A percentile compares a stretch with the other conserved stretches of the same genome.
phyloP scores from a whole-genome alignment of 192 early-diverging fungal species.

The Backusella mclennaniae region DNA sequence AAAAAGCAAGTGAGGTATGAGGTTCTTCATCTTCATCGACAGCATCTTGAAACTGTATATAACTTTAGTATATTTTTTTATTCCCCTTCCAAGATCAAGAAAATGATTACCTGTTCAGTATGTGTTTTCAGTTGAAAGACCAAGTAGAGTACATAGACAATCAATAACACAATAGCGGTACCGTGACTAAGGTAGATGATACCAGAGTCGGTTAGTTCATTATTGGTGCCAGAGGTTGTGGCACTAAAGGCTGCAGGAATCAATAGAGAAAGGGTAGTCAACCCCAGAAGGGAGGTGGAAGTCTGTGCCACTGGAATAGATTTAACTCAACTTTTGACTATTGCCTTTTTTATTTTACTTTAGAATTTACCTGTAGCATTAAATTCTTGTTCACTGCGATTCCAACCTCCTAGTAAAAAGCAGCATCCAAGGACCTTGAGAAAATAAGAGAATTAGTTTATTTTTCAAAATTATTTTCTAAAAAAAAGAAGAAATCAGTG shows the following conservation, averaged over 20 bases:
- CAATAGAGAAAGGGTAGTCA: slow-evolving; percentile 65
- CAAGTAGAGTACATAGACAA: slow-evolving; percentile 68
- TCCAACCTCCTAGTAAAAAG: slow-evolving; percentile 81
- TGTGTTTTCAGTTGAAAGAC: slow-evolving; percentile 92
- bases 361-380: slow-evolving; percentile 48
- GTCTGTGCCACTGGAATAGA: slow-evolving; percentile 58
- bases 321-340: background rate
- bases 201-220: slow-evolving; percentile 34
- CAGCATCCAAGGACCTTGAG: slow-evolving; percentile 68
- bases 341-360: background rate
- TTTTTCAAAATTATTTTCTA: background rate
- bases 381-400: slow-evolving; percentile 63
- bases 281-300: slow-evolving; percentile 59
- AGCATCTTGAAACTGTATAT: slow-evolving; percentile 35
- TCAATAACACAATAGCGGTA: slow-evolving; percentile 64
- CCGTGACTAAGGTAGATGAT: slow-evolving; percentile 64
- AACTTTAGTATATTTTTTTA: background rate
- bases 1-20: slow-evolving; percentile 54
- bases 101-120: slow-evolving; percentile 45
- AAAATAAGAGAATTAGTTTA: background rate
- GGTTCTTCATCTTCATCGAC: slow-evolving; percentile 59
- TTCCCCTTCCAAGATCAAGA: background rate
- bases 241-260: slow-evolving; percentile 70
- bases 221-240: slow-evolving; percentile 42
- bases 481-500: background rate